Evolutionary conservation across 371 early-diverging fungal species (phyloP), one percentile per base, ranked within the genome.

Genomic region (Umbelopsis sp.): DNA sequence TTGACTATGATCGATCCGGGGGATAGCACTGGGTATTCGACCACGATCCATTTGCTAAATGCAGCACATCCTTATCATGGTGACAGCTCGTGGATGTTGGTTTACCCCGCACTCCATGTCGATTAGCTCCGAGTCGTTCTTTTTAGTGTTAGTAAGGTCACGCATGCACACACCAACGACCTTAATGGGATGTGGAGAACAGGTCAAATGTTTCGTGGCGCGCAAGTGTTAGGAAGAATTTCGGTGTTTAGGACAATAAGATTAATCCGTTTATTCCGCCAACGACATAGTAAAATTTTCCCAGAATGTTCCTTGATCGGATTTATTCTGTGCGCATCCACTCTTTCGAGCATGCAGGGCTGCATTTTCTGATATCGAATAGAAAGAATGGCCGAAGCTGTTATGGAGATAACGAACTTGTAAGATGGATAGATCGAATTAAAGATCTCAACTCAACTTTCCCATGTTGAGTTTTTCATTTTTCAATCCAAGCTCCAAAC

Each of bases 171-270:
- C 48, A 48, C 48, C 48, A 16, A 12, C 14, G 12, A 41, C 20
- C 48, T 48, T 48, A 48, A 48, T 48, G 48, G 48, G 57, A 12
- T 57, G 57, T 57, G 57, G 57, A 57, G 57, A 35, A 29, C 12
- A 12, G 29, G 57, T 57, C 57, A 57, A 57, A 57, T 57, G 57
- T 57, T 10, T 12, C 29, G 57, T 57, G 57, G 57, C 57, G 57
- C 57, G 35, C 8, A 11, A 57, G 35, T 5, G 3, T 35, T 18
- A 35, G 35, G 35, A 35, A 35, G 35, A 18, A 8, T 35, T 35
- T 35, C 57, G 57, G 57, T 35, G 12, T 16, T 57, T 57, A 57
- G 57, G 57, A 35, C 29, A 57, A 57, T 37, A 32, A 25, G 6
- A 35, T 16, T 18, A 16, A 20, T 57, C 9, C 57, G 14, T 57